Evolutionary conservation across 2,329 filamentous ascomycete genomes (phyloP), one percentile per base, ranked within the genome.

Genomic region (Colletotrichum sp.): DNA sequence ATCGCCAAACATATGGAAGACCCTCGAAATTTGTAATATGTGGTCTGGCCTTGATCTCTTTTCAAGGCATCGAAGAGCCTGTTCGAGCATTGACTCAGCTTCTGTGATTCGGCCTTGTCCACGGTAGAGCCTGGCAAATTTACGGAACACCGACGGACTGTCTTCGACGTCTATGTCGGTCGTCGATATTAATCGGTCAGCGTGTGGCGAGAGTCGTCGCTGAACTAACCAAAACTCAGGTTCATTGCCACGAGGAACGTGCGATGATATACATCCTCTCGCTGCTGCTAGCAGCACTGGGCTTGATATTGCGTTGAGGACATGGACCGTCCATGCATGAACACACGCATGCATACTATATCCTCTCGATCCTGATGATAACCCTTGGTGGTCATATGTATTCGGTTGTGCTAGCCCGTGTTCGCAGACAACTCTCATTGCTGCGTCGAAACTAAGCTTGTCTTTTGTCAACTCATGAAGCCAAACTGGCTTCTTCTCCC

Each of bases 341-440:
- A 85, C 81, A 72, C 82, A 85, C 44, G 78, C 77, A 77, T 85
- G 83, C 64, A 85, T 77, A 26, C 82, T 79, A 68, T 52, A 52
- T 52, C 44, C 44, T 52, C 44, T 52, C n/a, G 44, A n/a, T 49
- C 6, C 39, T n/a, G 39, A n/a, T 49, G 18, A 6, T n/a, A 49
- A 49, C 15, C 34, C 32, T n/a, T 49, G 18, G 18, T 49, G 39
- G 39, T 9, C 9, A 49, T 21, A 21, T 4, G 44, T 3, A 13
- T 49, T 13, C 10, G 44, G 10, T 4, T 52, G n/a, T 52, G 44
- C n/a, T 21, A 52, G n/a, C 1, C 44, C 44, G 3, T 52, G 4
- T 21, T 13, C 44, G 3, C 44, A 52, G 44, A 52, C 1, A 52
- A 52, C n/a, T 21, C 44, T 52, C 44, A 52, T 52, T 52, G 44